Evolutionary conservation across 371 early-diverging fungal genomes (phyloP), one percentile per base, ranked within the genome.

Genomic region (Mucor indicus): DNA sequence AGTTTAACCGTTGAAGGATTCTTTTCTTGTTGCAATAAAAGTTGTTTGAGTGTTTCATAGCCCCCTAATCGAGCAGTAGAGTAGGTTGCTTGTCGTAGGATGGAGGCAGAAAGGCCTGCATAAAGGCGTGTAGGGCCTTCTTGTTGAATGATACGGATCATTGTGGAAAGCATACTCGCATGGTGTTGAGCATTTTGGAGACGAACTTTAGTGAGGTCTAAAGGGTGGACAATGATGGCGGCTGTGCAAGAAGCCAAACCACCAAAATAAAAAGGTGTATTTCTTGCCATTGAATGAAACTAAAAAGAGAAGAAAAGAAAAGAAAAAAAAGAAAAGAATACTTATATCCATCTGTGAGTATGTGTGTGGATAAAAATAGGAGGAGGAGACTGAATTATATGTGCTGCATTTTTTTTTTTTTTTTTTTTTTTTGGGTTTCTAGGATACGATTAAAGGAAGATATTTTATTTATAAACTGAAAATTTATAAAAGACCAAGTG

Each of bases 121-220:
- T 83, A 85, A 13, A 82, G 64, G 2, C 69, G 65, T 1, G 71
- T 33, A n/a, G 64, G 40, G 0, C 75, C 76, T 53, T 72, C 79
- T 6, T 56, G 53, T 4, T 24, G 38, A 0, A 64, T 57, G 16
- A 77, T 56, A 19, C 59, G 59, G 8, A 72, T 46, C 45, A 67
- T 48, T 27, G 71, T 75, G 4, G 66, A 38, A 7, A 81, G 65
- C 60, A 78, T 61, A 17, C 65, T 60, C 6, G 38, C 20, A 8
- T 54, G 53, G 32, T 50, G 64, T 32, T 61, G 56, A 20, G 49
- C 38, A 23, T 80, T 87, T 53, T 89, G 89, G 42, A 87, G 48
- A 1, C 89, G 75, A 22, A 86, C 83, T 53, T 87, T 86, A 31
- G 85, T 69, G 17, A 85, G 67, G 53, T 88, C 88, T 21, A 87